A percentile compares a stretch with the other conserved stretches of the same genome.
Conservation (phyloP, 2,329 filamentous ascomycete species). For the Akanthomyces dipterigenus region DNA sequence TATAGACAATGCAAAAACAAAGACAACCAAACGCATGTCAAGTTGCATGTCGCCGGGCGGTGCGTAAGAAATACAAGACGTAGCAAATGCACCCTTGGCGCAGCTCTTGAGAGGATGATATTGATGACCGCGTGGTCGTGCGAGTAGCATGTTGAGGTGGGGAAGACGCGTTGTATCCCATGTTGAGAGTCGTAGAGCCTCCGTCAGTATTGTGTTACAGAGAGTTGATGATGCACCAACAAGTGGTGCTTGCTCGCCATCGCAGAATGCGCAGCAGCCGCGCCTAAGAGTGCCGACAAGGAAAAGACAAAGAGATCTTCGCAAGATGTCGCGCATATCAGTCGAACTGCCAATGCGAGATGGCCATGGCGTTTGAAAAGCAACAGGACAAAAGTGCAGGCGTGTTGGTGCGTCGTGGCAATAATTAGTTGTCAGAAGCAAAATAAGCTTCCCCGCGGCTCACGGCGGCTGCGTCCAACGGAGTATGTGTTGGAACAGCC, state of each 20-base stretch:
- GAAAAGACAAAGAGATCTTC: background rate
- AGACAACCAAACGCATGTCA: slow-evolving; percentile 7
- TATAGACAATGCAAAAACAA: slow-evolving; percentile 12
- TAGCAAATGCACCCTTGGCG: background rate
- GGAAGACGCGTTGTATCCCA: background rate
- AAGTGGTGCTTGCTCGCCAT: background rate
- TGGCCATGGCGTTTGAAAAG: background rate
- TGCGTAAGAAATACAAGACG: background rate
- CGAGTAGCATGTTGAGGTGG: background rate
- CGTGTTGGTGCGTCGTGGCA: background rate
- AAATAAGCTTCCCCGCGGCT: background rate
- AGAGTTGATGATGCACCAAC: background rate
- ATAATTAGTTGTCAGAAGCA: slow-evolving; percentile 6
- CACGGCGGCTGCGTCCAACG: background rate
- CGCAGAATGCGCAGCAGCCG: background rate
- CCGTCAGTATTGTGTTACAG: background rate
- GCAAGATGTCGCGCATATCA: background rate
- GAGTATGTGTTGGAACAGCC: background rate
- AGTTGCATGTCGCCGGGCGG: background rate
- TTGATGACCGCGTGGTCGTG: background rate
- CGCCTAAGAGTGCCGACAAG: background rate
- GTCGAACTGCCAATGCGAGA: background rate
- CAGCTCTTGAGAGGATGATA: background rate
- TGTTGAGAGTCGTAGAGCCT: background rate
- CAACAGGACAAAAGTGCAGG: background rate